phyloP scores from a whole-genome alignment of 305 asterid species.

The Rubia balearica region DNA sequence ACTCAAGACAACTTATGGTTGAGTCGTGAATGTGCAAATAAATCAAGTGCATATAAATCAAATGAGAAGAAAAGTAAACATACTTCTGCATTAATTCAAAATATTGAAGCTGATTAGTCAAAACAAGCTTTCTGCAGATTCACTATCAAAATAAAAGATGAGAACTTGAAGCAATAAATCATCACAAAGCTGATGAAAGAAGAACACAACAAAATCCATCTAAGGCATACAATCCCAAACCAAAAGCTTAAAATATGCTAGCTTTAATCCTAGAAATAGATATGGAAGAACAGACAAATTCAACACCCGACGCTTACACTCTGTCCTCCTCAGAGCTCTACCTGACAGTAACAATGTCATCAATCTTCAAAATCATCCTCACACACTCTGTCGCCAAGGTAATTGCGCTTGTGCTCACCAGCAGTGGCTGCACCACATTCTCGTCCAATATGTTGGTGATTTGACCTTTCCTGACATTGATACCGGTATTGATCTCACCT shows the following conservation, averaged over 20 bases:
- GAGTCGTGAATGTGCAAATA: not conserved
- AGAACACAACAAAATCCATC: constrained; percentile 11
- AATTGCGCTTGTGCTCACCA: constrained; percentile 95
- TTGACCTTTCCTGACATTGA: constrained; percentile 98
- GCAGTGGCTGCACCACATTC: constrained; percentile 92
- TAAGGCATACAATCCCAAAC: constrained; percentile 21
- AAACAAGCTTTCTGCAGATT: not conserved
- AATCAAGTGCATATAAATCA: not conserved
- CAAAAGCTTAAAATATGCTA: constrained; percentile 16
- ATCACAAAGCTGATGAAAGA: constrained; percentile 9
- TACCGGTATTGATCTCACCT: constrained; percentile 88
- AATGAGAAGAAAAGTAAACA: not conserved
- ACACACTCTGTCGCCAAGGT: constrained; percentile 89
- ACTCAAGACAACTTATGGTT: not conserved
- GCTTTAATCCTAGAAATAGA: constrained; percentile 18
- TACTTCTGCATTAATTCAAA: not conserved
- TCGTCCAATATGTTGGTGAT: constrained; percentile 94
- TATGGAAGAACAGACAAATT: constrained; percentile 22
- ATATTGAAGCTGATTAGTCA: not conserved
- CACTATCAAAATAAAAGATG: not conserved
- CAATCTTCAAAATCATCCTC: constrained; percentile 96
- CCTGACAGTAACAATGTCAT: constrained; percentile 94
- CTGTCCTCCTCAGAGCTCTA: constrained; percentile 27
- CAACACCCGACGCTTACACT: constrained; percentile 18
- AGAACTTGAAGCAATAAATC: constrained; percentile 7